Evolutionary conservation across 2,329 filamentous ascomycete genomes (phyloP).

Genomic region (Fusarium sp.): DNA sequence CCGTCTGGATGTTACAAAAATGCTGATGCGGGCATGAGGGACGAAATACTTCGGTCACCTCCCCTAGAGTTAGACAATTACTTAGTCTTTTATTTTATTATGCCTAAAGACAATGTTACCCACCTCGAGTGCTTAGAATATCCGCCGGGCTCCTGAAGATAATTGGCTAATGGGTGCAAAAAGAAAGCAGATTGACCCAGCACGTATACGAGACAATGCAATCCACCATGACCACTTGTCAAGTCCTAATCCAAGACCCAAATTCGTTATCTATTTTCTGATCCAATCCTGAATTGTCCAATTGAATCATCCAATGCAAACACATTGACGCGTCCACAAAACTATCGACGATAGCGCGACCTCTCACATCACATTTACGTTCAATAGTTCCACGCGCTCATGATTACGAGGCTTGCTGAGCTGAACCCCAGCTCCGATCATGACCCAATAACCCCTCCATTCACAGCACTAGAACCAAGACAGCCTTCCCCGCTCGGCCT

Average conservation of each 20-base stretch:
- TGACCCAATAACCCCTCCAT: not conserved
- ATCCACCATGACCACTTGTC: not conserved
- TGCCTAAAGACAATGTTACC: too few relatives aligned
- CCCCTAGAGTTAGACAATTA: rapidly evolving
- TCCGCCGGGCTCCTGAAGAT: too few relatives aligned
- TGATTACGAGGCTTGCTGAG: constrained; percentile 1
- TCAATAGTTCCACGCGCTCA: not conserved
- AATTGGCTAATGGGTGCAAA: not conserved
- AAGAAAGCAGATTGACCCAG: not conserved
- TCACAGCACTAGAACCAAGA: not conserved
- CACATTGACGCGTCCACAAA: not conserved
- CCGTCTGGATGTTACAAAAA: not conserved
- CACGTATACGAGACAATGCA: not conserved
- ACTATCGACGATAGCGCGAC: not conserved
- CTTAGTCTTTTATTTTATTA: not conserved
- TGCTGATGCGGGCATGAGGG: rapidly evolving
- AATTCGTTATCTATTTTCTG: not conserved
- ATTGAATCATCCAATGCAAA: not conserved
- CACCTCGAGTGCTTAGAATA: rapidly evolving
- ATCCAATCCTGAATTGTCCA: not conserved
- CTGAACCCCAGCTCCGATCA: not conserved
- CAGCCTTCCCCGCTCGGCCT: not conserved
- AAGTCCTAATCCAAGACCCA: rapidly evolving
- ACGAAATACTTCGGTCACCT: not conserved
- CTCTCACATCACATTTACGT: not conserved